phyloP scores from a whole-genome alignment of 805 yeast genomes.

The Candida succiphila region DNA sequence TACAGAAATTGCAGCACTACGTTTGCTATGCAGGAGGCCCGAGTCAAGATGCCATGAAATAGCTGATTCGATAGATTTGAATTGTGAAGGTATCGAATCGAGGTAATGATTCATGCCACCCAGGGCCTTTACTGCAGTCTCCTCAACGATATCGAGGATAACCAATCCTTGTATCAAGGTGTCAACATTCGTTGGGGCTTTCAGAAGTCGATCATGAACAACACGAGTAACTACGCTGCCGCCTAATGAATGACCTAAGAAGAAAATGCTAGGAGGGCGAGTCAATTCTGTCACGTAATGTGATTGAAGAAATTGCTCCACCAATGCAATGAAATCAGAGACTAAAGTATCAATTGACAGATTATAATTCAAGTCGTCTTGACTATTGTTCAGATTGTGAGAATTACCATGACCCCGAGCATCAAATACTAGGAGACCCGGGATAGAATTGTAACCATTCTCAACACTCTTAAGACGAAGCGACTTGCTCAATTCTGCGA shows the following conservation, averaged over 20 bases:
- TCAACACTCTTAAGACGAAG: conserved; percentile 14
- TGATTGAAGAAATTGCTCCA: conserved; percentile 27
- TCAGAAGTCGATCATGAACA: conserved; percentile 14
- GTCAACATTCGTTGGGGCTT: conserved; percentile 8
- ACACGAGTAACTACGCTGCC: conserved; percentile 71
- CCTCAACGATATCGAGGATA: conserved; percentile 90
- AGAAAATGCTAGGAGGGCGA: conserved; percentile 33
- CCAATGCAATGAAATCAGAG: conserved; percentile 44
- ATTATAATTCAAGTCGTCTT: conserved; percentile 15
- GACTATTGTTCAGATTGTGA: conserved; percentile 9
- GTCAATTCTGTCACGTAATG: conserved; percentile 3
- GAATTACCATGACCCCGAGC: conserved; percentile 79
- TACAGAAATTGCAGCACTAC: conserved; percentile 68
- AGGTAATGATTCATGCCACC: conserved; percentile 59
- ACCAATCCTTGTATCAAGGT: conserved; percentile 50
- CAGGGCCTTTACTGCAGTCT: conserved; percentile 70
- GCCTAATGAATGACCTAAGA: conserved; percentile 89
- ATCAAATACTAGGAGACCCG: conserved; percentile 69
- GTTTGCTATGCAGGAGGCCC: conserved; percentile 39
- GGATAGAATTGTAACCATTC: conserved; percentile 21
- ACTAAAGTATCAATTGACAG: conserved; percentile 42
- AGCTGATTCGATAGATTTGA: conserved; percentile 45
- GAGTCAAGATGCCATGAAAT: conserved; percentile 74
- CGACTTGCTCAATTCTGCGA: conserved; percentile 42
- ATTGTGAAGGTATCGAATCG: conserved; percentile 50